Conservation (phyloP, 192 early-diverging fungal genomes). For the Coemansia sp. region DNA sequence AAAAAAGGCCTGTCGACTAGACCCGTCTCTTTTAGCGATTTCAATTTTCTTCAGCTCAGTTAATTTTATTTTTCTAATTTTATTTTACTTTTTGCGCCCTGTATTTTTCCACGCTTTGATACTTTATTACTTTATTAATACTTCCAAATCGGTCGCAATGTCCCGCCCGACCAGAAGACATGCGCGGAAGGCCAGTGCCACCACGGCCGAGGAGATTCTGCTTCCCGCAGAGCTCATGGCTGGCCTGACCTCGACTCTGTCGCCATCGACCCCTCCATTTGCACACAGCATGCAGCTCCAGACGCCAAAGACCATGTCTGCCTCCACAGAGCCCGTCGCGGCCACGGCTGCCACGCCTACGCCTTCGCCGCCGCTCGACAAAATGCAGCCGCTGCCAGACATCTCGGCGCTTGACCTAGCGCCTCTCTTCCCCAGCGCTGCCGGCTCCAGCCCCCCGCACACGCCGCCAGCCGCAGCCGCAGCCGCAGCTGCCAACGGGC, state of each 20-base stretch:
- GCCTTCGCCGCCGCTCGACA: not conserved
- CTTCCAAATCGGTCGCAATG: constrained; percentile 13
- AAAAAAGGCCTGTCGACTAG: constrained; percentile 32
- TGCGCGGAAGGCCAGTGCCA: constrained; percentile 51
- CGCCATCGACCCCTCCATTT: constrained; percentile 21
- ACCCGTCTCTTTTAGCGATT: not conserved
- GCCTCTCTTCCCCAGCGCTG: constrained; percentile 32
- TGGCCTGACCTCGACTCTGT: constrained; percentile 38
- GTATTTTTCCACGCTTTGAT: not conserved
- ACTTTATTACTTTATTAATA: constrained; percentile 1
- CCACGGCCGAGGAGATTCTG: constrained; percentile 49
- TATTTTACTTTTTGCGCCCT: not conserved
- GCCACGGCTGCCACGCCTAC: not conserved
- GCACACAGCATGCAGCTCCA: not conserved
- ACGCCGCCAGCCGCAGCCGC: constrained; percentile 4
- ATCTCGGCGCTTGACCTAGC: constrained; percentile 27
- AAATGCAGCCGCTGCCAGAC: constrained; percentile 9
- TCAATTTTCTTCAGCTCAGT: constrained; percentile 3
- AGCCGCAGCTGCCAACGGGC: not conserved
- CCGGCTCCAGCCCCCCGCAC: constrained; percentile 4
- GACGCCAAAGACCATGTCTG: not conserved
- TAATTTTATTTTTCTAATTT: constrained; percentile 2
- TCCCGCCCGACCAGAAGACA: constrained; percentile 35
- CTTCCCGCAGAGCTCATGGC: constrained; percentile 49
- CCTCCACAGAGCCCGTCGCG: not conserved